Evolutionary conservation across 306 rosid genomes (phyloP).

Genomic region (Cyclanthera cordifolia): DNA sequence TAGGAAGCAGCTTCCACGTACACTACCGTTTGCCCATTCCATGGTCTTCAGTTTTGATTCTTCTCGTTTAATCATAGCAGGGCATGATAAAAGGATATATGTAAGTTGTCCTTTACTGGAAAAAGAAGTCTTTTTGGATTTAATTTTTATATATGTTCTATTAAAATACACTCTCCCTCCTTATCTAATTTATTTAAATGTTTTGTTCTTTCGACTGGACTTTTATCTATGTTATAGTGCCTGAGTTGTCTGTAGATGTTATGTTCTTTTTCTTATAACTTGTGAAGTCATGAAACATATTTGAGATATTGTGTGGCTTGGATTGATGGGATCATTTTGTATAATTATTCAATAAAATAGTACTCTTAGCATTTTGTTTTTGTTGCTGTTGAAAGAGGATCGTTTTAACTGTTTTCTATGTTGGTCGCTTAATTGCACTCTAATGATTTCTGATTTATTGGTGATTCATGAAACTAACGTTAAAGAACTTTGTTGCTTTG

Average conservation of each 20-base stretch:
- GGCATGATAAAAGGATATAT: conserved; percentile 73
- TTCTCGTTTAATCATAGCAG: conserved; percentile 74
- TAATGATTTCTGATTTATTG: too few relatives aligned
- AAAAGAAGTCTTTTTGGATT: neutral
- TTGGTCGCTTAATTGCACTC: too few relatives aligned
- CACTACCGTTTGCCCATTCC: conserved; percentile 72
- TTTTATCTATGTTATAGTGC: too few relatives aligned
- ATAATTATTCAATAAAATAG: too few relatives aligned
- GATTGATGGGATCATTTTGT: neutral
- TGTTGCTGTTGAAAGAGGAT: too few relatives aligned
- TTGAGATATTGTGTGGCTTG: neutral
- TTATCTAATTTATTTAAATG: neutral
- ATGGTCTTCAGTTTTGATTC: conserved; percentile 83
- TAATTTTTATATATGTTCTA: neutral
- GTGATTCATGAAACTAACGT: too few relatives aligned
- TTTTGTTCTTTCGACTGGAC: neutral
- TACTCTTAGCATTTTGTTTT: too few relatives aligned
- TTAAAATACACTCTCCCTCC: neutral
- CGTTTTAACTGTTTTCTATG: too few relatives aligned
- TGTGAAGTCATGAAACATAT: neutral
- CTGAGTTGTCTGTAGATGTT: neutral
- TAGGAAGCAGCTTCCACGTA: conserved; percentile 46
- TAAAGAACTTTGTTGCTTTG: too few relatives aligned
- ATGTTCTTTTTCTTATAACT: neutral
- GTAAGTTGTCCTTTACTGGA: conserved; percentile 35